A percentile compares a stretch with the other conserved stretches of the same genome.
Evolutionary conservation across 1,284 basidiomycete species (phyloP).

Genomic region (Crocinoboletus sp.): DNA sequence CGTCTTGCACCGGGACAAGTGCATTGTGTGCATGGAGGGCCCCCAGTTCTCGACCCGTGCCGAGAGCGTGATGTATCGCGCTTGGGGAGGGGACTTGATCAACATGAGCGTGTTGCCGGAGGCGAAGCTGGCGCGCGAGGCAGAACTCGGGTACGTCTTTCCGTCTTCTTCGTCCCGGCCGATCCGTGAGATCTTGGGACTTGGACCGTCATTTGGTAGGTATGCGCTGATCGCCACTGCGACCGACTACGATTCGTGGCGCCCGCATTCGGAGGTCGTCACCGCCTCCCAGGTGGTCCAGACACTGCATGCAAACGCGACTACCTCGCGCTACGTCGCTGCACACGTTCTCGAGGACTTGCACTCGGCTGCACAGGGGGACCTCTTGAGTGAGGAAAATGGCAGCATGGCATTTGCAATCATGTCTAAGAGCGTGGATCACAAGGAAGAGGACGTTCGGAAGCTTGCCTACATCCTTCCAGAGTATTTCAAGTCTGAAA

Average conservation of each 20-base stretch:
- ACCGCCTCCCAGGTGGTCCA: constrained; percentile 89
- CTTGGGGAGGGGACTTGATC: constrained; percentile 92
- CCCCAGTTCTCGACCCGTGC: constrained; percentile 94
- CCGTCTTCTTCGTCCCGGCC: not conserved
- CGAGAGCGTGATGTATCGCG: constrained; percentile 92
- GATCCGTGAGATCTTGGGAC: not conserved
- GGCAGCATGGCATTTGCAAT: constrained; percentile 84
- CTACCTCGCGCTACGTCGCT: constrained; percentile 73
- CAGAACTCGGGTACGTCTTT: constrained; percentile 72
- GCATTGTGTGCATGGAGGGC: constrained; percentile 96
- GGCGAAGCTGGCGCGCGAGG: constrained; percentile 93
- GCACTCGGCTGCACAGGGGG: constrained; percentile 52
- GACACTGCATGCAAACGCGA: constrained; percentile 82
- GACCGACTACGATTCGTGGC: constrained; percentile 91
- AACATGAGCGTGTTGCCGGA: constrained; percentile 97
- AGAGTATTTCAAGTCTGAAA: constrained; percentile 51
- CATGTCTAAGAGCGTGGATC: constrained; percentile 67
- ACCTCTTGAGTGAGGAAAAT: constrained; percentile 48
- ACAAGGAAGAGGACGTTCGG: constrained; percentile 62
- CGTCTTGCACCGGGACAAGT: constrained; percentile 75
- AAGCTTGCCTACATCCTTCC: constrained; percentile 82
- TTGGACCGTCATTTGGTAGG: no score
- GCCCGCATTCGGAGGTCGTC: constrained; percentile 75
- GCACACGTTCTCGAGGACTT: constrained; percentile 78
- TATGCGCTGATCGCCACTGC: constrained; percentile 90